Evolutionary conservation across 257 asterid species (phyloP).

Genomic region (Salvia rosmarinus): DNA sequence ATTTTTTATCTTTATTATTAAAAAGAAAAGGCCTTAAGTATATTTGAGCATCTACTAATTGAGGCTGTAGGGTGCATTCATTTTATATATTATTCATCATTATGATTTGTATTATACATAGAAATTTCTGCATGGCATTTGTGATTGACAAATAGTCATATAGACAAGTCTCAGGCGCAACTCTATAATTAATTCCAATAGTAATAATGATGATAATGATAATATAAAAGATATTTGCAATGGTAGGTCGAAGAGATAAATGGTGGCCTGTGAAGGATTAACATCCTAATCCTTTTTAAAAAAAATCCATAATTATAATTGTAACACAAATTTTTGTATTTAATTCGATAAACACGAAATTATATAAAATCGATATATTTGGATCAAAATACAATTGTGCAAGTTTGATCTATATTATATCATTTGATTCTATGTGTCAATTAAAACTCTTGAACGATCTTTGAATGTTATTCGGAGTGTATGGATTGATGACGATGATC

Average conservation of each 20-base stretch:
- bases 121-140: neutral
- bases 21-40: too few relatives aligned
- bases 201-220: neutral
- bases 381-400: too few relatives aligned
- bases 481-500: too few relatives aligned
- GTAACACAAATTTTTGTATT: too few relatives aligned
- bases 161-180: neutral
- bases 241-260: neutral
- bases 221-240: neutral
- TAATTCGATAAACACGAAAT: too few relatives aligned
- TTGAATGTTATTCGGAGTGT: too few relatives aligned
- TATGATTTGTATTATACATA: neutral
- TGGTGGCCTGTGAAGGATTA: constrained; percentile 21
- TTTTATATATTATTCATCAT: neutral
- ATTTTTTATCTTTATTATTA: too few relatives aligned
- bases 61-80: neutral
- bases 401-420: too few relatives aligned
- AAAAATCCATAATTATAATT: too few relatives aligned
- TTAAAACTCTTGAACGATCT: too few relatives aligned
- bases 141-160: neutral
- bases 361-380: too few relatives aligned
- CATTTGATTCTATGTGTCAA: too few relatives aligned
- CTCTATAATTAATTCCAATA: neutral
- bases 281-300: neutral
- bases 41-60: neutral